Conservation (phyloP, 192 early-diverging fungal genomes). For the Coemansia asiatica region DNA sequence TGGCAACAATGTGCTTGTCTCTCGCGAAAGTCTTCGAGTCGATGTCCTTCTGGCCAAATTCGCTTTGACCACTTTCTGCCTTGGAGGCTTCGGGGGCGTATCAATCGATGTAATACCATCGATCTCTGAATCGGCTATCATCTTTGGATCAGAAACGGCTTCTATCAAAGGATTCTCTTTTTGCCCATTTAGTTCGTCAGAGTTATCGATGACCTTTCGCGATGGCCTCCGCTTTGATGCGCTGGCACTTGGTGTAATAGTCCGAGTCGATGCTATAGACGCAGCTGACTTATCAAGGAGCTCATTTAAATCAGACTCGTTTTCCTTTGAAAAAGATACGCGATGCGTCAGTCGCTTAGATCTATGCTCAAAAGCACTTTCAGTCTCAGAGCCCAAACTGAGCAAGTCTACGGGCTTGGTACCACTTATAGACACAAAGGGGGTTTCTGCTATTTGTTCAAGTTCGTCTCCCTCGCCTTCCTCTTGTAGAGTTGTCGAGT, state of each 20-base stretch:
- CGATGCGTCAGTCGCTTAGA: not conserved
- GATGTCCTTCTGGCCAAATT: not conserved
- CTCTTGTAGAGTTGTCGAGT: not conserved
- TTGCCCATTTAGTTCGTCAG: slow-evolving; percentile 20
- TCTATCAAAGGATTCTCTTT: not conserved
- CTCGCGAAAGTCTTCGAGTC: not conserved
- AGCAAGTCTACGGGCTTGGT: not conserved
- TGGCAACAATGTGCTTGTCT: not conserved
- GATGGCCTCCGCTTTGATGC: not conserved
- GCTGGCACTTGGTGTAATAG: too few relatives aligned
- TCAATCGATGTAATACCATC: not conserved
- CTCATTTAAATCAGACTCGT: not conserved
- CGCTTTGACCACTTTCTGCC: not conserved
- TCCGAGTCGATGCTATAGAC: not conserved
- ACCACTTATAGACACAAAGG: not conserved
- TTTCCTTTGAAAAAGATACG: not conserved
- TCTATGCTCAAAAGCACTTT: not conserved
- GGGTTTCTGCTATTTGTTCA: not conserved
- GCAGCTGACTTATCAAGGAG: not conserved
- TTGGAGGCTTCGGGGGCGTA: not conserved
- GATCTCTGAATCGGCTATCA: not conserved
- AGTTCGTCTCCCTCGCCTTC: not conserved
- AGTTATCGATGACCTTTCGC: slow-evolving; percentile 23
- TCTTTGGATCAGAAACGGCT: not conserved
- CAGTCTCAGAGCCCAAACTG: not conserved